Conservation (phyloP, 306 rosid species). For the Vigna unguiculata region DNA sequence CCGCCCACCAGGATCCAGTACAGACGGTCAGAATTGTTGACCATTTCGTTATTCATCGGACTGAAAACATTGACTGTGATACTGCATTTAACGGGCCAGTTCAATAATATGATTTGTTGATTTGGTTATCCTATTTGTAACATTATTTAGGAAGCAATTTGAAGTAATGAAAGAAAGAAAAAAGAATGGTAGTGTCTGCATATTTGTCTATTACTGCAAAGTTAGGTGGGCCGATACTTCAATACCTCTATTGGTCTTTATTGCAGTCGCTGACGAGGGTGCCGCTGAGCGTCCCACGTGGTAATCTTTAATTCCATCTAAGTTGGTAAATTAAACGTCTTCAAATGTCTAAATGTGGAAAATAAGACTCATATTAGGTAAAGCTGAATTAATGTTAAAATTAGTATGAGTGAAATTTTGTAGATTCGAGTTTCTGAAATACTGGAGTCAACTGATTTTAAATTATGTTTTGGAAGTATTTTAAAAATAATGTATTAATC, state of each 20-base stretch:
- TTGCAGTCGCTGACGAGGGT: not conserved
- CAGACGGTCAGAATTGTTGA: slow-evolving; percentile 88
- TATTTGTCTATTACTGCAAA: not conserved
- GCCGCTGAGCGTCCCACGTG: not conserved
- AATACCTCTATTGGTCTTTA: not conserved
- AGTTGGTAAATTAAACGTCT: not conserved
- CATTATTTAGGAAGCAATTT: slow-evolving; percentile 45
- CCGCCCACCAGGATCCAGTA: slow-evolving; percentile 73
- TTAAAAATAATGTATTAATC: no score
- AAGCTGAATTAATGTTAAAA: not conserved
- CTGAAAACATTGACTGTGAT: slow-evolving; percentile 48
- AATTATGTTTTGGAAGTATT: no score
- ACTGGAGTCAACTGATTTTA: not conserved
- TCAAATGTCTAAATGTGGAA: not conserved
- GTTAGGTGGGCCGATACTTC: slow-evolving; percentile 3
- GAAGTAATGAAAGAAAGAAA: slow-evolving; percentile 34
- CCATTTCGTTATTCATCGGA: slow-evolving; percentile 68
- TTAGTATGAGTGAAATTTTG: not conserved
- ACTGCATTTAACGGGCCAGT: slow-evolving; percentile 50
- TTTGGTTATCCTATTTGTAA: slow-evolving; percentile 45
- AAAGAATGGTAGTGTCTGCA: not conserved
- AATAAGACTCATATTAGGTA: no score
- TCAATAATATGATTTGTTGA: slow-evolving; percentile 56
- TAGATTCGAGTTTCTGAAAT: not conserved
- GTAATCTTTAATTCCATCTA: not conserved